phyloP scores from a whole-genome alignment of 2,329 filamentous ascomycete species.

The Xylariales sp. region DNA sequence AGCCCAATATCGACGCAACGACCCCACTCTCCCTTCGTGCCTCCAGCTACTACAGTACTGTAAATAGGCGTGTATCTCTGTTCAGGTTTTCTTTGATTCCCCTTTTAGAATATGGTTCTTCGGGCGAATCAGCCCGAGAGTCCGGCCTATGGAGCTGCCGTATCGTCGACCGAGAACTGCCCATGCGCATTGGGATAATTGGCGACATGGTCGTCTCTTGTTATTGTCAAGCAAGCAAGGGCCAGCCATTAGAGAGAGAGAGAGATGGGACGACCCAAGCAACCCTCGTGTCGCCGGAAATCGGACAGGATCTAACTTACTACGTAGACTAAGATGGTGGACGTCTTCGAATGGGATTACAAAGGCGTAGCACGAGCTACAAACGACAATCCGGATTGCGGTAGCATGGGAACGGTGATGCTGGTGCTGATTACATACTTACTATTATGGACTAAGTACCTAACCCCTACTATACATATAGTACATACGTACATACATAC shows the following conservation, averaged over 20 bases:
- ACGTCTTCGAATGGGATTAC: conserved; percentile 9
- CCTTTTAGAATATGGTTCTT: conserved; percentile 24
- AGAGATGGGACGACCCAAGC: background rate
- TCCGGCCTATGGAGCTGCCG: conserved; percentile 3
- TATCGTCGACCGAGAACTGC: background rate
- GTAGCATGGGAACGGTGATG: conserved; percentile 13
- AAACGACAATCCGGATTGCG: conserved; percentile 17
- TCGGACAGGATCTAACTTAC: background rate
- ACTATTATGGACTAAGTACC: background rate
- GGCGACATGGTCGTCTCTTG: background rate
- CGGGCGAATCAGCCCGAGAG: conserved; percentile 31
- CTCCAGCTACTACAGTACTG: background rate
- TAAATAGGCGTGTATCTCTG: conserved; percentile 15
- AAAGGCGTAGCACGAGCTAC: conserved; percentile 10
- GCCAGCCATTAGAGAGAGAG: background rate
- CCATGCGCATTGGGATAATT: conserved; percentile 13
- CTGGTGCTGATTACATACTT: conserved; percentile 9
- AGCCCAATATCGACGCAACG: background rate
- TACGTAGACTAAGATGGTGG: background rate
- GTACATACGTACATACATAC: no score
- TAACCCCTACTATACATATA: no score
- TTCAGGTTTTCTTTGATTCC: conserved; percentile 12
- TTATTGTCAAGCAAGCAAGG: no score
- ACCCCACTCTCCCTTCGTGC: conserved; percentile 18
- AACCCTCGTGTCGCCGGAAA: conserved; percentile 10